Percentiles rank a stretch among this genome's conserved stretches.
Conservation (phyloP, 805 yeast species). For the Yamadazyma olivae region DNA sequence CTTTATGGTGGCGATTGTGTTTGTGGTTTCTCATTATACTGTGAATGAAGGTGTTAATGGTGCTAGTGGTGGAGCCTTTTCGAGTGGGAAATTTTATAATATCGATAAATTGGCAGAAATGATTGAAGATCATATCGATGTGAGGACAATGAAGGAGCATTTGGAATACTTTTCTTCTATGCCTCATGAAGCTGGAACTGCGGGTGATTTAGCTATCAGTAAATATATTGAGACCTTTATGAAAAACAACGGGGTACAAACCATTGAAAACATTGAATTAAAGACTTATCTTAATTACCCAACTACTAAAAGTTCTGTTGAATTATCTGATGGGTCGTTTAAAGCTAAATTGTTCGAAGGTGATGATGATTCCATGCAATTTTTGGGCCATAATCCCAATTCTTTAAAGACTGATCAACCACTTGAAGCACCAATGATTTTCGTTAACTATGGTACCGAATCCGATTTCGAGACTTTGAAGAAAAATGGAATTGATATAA, state of each 20-base stretch:
- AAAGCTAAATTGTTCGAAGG: conserved; percentile 38
- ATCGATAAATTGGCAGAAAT: conserved; percentile 48
- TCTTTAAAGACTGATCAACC: conserved; percentile 52
- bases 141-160: conserved; percentile 57
- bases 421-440: conserved; percentile 52
- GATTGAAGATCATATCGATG: conserved; percentile 49
- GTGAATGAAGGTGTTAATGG: conserved; percentile 38
- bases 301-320: conserved; percentile 24
- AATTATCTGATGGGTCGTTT: conserved; percentile 29
- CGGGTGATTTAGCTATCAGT: conserved; percentile 75
- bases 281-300: conserved; percentile 69
- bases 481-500: conserved; percentile 33
- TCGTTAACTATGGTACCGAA: conserved; percentile 63
- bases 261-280: conserved; percentile 49
- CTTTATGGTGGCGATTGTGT: conserved; percentile 56
- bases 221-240: conserved; percentile 61
- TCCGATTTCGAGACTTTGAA: conserved; percentile 49
- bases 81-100: conserved; percentile 62
- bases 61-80: conserved; percentile 38
- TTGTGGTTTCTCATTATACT: conserved; percentile 57
- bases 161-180: conserved; percentile 71
- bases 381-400: conserved; percentile 65
- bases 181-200: conserved; percentile 87
- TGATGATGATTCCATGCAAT: conserved; percentile 31
- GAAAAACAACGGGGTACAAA: conserved; percentile 51